These are phyloP conservation scores for Nymphaea thermarum DNA, from an alignment of 164 flowering plant genomes.

Conservation along the genomic window DNA sequence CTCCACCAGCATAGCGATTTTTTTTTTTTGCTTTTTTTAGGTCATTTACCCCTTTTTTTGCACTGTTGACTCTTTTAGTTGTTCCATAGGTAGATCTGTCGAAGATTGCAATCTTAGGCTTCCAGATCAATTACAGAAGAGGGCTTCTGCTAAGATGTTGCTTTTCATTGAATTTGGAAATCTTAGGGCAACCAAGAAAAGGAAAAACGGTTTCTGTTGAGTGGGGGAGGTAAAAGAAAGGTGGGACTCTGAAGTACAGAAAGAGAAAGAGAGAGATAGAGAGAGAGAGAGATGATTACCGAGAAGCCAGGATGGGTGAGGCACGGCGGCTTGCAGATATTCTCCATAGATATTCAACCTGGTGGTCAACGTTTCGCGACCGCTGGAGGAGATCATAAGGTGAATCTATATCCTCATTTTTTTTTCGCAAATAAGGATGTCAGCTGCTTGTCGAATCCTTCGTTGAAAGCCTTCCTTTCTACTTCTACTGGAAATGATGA, in stretches of 20 bases:
- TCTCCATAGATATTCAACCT: slow-evolving; percentile 89
- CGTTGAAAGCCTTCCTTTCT: slow-evolving; percentile 2
- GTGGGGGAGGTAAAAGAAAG: not conserved
- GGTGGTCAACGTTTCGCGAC: slow-evolving; percentile 91
- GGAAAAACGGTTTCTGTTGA: not conserved
- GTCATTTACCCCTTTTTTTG: not conserved
- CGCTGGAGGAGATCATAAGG: slow-evolving; percentile 99
- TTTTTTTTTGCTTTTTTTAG: not conserved
- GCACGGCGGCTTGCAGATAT: slow-evolving; percentile 88
- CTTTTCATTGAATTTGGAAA: not conserved
- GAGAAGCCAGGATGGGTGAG: slow-evolving; percentile 83
- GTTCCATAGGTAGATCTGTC: not conserved
- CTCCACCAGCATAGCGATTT: not conserved
- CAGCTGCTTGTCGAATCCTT: not conserved
- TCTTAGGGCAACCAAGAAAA: not conserved
- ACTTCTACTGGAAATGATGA: not conserved
- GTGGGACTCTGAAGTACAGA: not conserved
- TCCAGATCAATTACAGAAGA: not conserved
- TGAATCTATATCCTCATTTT: slow-evolving; percentile 2
- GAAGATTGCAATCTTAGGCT: not conserved
- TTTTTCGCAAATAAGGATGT: slow-evolving; percentile 1
- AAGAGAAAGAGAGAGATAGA: too few relatives aligned
- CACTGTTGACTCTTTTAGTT: not conserved
- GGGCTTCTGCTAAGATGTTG: not conserved
- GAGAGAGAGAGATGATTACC: slow-evolving; percentile 8